Evolutionary conservation across 2,329 filamentous ascomycete species (phyloP).

Genomic region (Lasiodiplodia hormozganensis): DNA sequence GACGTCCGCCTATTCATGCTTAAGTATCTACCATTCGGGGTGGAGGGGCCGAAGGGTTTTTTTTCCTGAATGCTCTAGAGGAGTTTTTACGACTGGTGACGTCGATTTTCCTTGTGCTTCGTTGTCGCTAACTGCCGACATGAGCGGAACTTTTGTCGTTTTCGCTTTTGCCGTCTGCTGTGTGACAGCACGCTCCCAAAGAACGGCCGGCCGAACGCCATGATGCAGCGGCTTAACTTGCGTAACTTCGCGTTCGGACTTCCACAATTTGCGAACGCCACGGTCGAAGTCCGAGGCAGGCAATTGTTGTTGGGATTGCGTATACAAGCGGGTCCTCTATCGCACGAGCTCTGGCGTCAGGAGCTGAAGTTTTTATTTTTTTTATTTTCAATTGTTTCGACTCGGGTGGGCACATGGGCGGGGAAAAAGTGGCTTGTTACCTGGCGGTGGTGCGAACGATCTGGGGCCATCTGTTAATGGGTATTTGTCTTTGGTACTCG

Average conservation of each 20-base stretch:
- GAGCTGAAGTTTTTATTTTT: neutral
- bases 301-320: neutral
- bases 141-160: neutral
- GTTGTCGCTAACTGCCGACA: neutral
- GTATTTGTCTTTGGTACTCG: conserved; percentile 7
- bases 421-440: neutral
- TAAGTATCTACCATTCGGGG: neutral
- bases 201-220: conserved; percentile 5
- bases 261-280: neutral
- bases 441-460: neutral
- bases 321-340: neutral
- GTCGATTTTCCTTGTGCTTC: neutral
- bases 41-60: neutral
- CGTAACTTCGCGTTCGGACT: neutral
- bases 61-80: neutral
- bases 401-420: neutral
- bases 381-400: neutral
- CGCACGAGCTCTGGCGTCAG: too few species aligned
- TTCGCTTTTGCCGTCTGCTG: neutral
- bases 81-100: neutral
- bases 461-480: neutral
- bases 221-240: conserved; percentile 4
- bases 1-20: neutral
- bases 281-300: neutral
- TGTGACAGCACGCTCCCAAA: neutral